Conservation (phyloP, 148 eudicot species). For the Beta vulgaris region DNA sequence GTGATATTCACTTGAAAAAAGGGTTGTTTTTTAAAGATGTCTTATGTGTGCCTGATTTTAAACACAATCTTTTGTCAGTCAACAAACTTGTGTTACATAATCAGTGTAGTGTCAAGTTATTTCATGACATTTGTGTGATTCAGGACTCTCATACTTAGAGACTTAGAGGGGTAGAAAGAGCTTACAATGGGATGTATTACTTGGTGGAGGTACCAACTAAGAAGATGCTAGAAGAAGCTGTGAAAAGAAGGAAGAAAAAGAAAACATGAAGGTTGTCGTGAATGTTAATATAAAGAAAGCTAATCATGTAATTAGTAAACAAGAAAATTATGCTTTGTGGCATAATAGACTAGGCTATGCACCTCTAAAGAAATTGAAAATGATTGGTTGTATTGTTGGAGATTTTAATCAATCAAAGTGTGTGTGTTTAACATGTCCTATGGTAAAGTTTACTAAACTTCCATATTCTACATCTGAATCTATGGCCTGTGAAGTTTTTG, state of each 20-base stretch:
- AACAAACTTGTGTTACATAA: neutral
- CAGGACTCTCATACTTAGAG: neutral
- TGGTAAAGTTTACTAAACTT: neutral
- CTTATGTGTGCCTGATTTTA: neutral
- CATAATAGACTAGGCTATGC: no score
- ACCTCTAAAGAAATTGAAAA: neutral
- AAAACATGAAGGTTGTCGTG: no score
- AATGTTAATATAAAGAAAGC: no score
- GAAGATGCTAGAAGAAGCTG: no score
- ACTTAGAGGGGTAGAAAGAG: neutral
- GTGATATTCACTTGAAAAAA: neutral
- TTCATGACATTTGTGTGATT: neutral
- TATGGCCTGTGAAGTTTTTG: neutral
- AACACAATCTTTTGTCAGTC: neutral
- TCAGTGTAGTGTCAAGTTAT: neutral
- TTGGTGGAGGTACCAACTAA: no score
- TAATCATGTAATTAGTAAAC: no score
- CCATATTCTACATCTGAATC: neutral
- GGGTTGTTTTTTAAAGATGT: neutral
- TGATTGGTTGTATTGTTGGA: no score
- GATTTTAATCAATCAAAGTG: rapidly evolving
- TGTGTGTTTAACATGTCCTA: neutral
- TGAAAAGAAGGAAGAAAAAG: no score
- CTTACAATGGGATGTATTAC: neutral
- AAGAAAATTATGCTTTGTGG: no score